Percentiles rank a stretch among this genome's conserved stretches.
phyloP scores from a whole-genome alignment of 371 early-diverging fungal genomes.

The Mortierella sp. region DNA sequence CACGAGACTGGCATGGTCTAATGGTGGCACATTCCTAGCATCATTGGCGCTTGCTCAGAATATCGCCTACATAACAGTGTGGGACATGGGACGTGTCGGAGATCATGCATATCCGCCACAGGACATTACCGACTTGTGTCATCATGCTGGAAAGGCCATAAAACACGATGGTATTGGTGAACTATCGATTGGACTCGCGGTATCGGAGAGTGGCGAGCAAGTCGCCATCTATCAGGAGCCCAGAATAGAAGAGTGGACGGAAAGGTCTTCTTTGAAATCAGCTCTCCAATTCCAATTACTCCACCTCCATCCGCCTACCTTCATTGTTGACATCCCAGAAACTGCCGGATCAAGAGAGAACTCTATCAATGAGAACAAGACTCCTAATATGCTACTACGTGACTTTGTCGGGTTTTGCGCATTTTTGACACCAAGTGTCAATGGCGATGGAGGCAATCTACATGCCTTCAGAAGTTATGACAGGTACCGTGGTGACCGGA shows the following conservation, averaged over 20 bases:
- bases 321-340: not conserved
- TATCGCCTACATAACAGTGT: constrained; percentile 25
- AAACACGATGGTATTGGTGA: constrained; percentile 7
- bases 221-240: constrained; percentile 45
- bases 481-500: no score
- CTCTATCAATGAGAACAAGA: no score
- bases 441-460: no score
- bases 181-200: constrained; percentile 26
- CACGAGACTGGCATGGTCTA: constrained; percentile 15
- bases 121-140: constrained; percentile 1
- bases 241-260: constrained; percentile 35
- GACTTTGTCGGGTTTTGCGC: no score
- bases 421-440: no score
- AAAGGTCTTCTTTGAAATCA: constrained; percentile 10
- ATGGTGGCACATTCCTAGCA: constrained; percentile 27
- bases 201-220: constrained; percentile 39
- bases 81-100: constrained; percentile 20
- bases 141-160: constrained; percentile 8
- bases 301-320: constrained; percentile 6
- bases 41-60: constrained; percentile 24
- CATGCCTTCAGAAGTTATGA: no score
- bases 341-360: no score
- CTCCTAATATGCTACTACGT: no score
- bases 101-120: constrained; percentile 12
- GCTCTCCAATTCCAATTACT: constrained; percentile 24